Base-by-base conservation (phyloP, 495 filamentous ascomycete species). In the Penicillium turbatum region DNA sequence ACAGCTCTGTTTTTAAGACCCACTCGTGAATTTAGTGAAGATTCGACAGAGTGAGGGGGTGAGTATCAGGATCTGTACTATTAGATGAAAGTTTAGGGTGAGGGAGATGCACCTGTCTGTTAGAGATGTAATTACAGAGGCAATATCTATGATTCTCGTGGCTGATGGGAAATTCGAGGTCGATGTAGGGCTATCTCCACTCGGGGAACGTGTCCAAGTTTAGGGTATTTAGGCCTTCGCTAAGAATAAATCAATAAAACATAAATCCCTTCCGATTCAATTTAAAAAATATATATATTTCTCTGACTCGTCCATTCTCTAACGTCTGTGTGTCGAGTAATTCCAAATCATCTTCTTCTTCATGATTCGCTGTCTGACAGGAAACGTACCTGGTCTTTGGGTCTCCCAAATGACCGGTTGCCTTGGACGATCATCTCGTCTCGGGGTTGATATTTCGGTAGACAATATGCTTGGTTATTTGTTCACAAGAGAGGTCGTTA, bases 331-430 rank as follows among this genome's bases (percentile, higher is more conserved):
- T 64, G 54, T 49, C 13, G 34, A 11, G 29, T 5, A 17, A 65
- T 65, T 65, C 57, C 65, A 67, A 65, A 67, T 67, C 44, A 53
- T 16, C 16, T 5, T 11, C 9, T 27, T 32, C 5, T n/a, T 6
- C 24, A 47, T 63, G 54, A 65, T 67, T 65, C 41, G 65, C 59
- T 39, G 39, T 49, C 66, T 70, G 70, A 70, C 71, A 74, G 66
- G 51, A 49, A 61, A 55, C 59, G 56, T 55, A 69, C 55, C 71
- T 57, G 68, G 70, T 70, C 61, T 45, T 58, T 67, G 68, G 70
- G 65, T 63, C 61, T 42, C 65, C 71, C 69, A 70, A 52, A 36
- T 60, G 52, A 56, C 44, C 63, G 68, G 69, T 54, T 56, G 59
- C 60, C 61, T 63, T 62, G 67, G 63, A 56, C 64, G 64, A 71